These are phyloP conservation scores for Hypoxylon lienhwacheense DNA, from an alignment of 495 filamentous ascomycete species.

Conservation along the genomic window DNA sequence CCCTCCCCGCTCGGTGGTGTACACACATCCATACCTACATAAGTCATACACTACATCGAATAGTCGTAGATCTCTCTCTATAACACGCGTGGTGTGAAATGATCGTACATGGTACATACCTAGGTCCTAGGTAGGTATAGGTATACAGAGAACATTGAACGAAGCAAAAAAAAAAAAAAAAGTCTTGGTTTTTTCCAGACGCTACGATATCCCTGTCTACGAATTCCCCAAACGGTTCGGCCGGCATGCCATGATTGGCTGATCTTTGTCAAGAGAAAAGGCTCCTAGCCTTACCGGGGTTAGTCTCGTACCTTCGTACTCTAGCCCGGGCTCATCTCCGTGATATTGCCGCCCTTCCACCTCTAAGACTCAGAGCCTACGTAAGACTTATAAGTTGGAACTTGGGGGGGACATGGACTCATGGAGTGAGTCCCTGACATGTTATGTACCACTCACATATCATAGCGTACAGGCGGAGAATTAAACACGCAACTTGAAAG, in stretches of 20 bases:
- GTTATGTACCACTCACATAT: conserved; percentile 2
- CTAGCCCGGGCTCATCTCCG: conserved; percentile 13
- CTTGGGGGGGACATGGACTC: too few species aligned
- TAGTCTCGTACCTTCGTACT: conserved; percentile 13
- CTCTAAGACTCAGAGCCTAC: background rate
- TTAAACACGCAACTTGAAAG: background rate
- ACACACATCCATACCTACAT: too few species aligned
- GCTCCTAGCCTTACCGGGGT: conserved; percentile 19
- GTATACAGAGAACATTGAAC: background rate
- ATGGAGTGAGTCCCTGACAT: too few species aligned
- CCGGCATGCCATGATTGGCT: conserved; percentile 26
- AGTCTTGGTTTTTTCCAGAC: conserved; percentile 14
- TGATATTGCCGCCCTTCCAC: conserved; percentile 18
- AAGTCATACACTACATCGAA: too few species aligned
- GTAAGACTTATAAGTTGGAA: too few species aligned
- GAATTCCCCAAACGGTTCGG: conserved; percentile 31
- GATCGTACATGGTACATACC: too few species aligned
- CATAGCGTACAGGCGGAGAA: conserved; percentile 11
- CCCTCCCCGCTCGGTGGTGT: too few species aligned
- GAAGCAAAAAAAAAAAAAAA: background rate
- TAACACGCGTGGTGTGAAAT: too few species aligned
- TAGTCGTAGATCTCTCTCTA: too few species aligned
- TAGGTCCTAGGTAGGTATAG: conserved; percentile 18
- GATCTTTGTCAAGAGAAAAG: background rate
- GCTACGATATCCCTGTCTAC: conserved; percentile 8